Percentiles rank a stretch among this genome's conserved stretches.
Conservation (phyloP, 192 early-diverging fungal species). For the Gamsiella multidivaricata region DNA sequence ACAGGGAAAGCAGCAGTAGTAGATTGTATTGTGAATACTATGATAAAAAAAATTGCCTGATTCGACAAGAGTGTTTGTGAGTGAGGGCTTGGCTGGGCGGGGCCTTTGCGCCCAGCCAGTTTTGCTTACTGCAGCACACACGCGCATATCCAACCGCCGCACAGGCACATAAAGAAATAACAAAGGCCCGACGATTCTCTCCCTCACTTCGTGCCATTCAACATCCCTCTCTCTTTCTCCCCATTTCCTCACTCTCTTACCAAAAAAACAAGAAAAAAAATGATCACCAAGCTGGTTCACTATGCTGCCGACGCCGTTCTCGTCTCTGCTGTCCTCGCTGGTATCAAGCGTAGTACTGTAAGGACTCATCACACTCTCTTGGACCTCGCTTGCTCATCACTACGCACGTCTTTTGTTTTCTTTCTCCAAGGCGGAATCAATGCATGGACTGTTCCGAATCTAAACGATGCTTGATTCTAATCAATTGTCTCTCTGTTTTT, state of each 20-base stretch:
- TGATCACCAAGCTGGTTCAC: conserved; percentile 63
- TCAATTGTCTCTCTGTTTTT: background rate
- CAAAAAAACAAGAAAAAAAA: background rate
- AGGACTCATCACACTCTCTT: conserved; percentile 38
- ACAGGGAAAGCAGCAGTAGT: background rate
- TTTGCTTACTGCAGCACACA: too few species aligned
- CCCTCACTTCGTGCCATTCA: background rate
- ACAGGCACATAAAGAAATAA: too few species aligned
- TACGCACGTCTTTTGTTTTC: background rate
- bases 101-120: too few species aligned
- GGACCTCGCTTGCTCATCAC: background rate
- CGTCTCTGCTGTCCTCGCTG: conserved; percentile 68
- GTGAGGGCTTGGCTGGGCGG: too few species aligned
- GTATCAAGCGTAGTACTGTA: conserved; percentile 67
- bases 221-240: background rate
- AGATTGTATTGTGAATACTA: background rate
- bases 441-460: background rate
- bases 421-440: too few species aligned
- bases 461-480: background rate
- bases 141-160: too few species aligned
- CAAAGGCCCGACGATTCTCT: background rate
- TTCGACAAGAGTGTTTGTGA: background rate
- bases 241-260: background rate
- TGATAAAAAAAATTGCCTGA: conserved; percentile 11
- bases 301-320: conserved; percentile 66